Evolutionary conservation across 163 green algal species (phyloP).

Genomic region (Coccomyxa subellipsoidea): DNA sequence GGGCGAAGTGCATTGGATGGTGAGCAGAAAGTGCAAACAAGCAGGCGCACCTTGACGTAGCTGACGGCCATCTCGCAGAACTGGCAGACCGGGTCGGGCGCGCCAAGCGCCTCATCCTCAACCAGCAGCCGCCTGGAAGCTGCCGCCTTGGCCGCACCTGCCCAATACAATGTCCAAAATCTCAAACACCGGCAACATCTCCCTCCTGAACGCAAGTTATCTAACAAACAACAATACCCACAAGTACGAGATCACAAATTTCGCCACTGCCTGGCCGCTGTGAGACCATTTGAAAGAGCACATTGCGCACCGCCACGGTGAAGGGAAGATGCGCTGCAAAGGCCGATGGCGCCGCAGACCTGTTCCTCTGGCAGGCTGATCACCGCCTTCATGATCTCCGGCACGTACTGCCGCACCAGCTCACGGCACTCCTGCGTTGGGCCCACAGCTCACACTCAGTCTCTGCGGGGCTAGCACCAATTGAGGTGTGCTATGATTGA

Average conservation of each 20-base stretch:
- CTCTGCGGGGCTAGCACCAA: no score
- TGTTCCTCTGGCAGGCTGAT: conserved; percentile 58
- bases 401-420: conserved; percentile 84
- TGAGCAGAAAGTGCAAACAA: not conserved
- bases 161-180: no score
- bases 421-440: conserved; percentile 68
- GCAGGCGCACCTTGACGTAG: conserved; percentile 44
- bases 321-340: not conserved
- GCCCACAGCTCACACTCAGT: not conserved
- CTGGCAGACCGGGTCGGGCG: conserved; percentile 34
- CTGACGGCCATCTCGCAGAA: conserved; percentile 66
- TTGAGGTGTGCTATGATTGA: no score
- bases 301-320: no score
- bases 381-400: conserved; percentile 74
- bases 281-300: no score
- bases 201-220: no score
- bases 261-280: no score
- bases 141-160: conserved; percentile 6
- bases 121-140: conserved; percentile 25
- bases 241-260: no score
- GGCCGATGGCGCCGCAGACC: conserved; percentile 26
- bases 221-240: no score
- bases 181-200: no score
- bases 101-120: not conserved
- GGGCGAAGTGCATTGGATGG: no score